Conservation (phyloP, 2,329 filamentous ascomycete species). For the Paraconiothyrium sp. region DNA sequence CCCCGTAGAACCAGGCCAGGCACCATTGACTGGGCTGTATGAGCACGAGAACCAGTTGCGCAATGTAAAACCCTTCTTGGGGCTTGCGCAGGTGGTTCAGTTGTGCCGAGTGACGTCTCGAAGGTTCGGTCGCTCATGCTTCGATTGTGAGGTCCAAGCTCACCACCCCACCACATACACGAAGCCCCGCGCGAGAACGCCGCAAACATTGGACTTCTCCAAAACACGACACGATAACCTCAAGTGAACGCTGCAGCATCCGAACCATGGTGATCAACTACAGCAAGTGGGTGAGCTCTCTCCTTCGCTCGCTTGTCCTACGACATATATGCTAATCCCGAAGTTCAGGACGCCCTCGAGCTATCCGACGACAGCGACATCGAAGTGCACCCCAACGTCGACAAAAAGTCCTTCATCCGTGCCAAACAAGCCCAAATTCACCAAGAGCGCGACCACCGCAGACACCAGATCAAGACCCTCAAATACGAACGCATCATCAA, state of each 20-base stretch:
- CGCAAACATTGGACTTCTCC: slow-evolving; percentile 7
- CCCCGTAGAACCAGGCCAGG: neutral
- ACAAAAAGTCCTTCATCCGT: slow-evolving; percentile 97
- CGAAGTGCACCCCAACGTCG: slow-evolving; percentile 98
- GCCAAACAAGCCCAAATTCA: slow-evolving; percentile 99
- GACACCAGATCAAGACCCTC: slow-evolving; percentile 86
- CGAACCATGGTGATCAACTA: slow-evolving; percentile 69
- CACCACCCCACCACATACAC: slow-evolving; percentile 13
- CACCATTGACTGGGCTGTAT: neutral
- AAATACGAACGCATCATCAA: slow-evolving; percentile 95
- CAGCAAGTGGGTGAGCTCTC: slow-evolving; percentile 72
- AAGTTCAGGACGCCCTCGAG: slow-evolving; percentile 80
- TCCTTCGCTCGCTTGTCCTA: slow-evolving; percentile 7
- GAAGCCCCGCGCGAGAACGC: slow-evolving; percentile 19
- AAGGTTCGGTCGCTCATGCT: slow-evolving; percentile 1
- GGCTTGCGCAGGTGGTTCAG: neutral
- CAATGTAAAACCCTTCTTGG: too few species aligned
- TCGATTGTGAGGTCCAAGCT: slow-evolving; percentile 12
- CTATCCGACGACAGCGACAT: slow-evolving; percentile 98
- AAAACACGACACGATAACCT: slow-evolving; percentile 21
- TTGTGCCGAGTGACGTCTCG: neutral
- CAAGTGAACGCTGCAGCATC: slow-evolving; percentile 11
- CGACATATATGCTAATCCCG: slow-evolving; percentile 21
- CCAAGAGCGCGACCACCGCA: slow-evolving; percentile 84
- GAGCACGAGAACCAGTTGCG: too few species aligned